Evolutionary conservation across 768 basidiomycete species (phyloP), one percentile per base, ranked within the genome.

Genomic region (Royoungia palumana): DNA sequence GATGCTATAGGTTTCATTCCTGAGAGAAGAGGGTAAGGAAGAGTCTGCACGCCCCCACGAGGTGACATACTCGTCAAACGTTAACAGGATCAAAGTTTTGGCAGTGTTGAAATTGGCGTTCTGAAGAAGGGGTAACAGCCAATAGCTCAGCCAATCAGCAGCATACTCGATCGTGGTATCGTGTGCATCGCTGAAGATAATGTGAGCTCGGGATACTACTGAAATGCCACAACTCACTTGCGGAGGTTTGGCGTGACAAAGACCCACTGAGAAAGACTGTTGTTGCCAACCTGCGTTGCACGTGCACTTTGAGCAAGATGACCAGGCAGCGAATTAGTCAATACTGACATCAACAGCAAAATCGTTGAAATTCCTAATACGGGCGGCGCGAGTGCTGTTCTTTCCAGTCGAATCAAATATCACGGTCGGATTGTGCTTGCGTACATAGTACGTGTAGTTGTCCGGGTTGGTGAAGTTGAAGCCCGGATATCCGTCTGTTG

Each of bases 231-330:
- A 16, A 53, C 66, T 9, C 32, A 62, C 64, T 68, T 44, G 46
- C 57, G 59, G 10, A 81, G 67, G 61, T 85, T 85, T 12, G 83
- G 83, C 2, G 83, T 83, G 45, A 85, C 69, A 54, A 80, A 83
- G 9, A 71, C 53, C 79, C 81, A 85, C 46, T 83, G 82, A 11
- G 82, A 75, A 36, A 85, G 62, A 2, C 67, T 68, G 38, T 73
- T 62, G 9, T 73, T 73, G 20, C 71, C 54, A 32, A 66, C 16
- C 64, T 66, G 12, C 17, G 25, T 45, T 17, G 35, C 5, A 9
- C 11, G 21, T 5, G 24, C 19, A 22, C 22, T 27, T 20, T 46
- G 28, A 58, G 43, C 16, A 19, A 46, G 24, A 21, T 34, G 4
- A 32, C 16, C 3, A 7, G 14, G 1, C 32, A 14, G 43, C n/a